These are phyloP conservation scores for Shiraia bambusicola DNA, from an alignment of 2,329 filamentous ascomycete species.

Conservation along the genomic window DNA sequence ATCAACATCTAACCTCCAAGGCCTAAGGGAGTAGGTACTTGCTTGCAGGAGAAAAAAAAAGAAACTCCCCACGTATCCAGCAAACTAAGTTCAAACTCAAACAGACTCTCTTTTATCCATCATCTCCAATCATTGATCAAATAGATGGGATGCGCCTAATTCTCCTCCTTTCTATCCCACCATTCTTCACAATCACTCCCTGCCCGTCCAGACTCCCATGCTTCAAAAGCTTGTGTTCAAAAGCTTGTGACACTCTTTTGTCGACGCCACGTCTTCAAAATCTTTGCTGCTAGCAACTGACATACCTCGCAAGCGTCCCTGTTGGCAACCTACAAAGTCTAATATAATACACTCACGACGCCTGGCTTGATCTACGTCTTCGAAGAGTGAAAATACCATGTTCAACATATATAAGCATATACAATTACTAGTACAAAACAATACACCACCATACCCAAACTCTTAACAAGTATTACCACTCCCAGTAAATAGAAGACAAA, in stretches of 20 bases:
- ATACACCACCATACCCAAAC: not conserved
- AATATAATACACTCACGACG: constrained; percentile 2
- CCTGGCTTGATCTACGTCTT: not conserved
- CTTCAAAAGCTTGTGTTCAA: constrained; percentile 1
- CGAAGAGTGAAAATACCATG: constrained; percentile 2
- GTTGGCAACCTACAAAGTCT: not conserved
- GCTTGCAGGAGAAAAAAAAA: too few relatives aligned
- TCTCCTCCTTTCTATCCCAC: not conserved
- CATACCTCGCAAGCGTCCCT: not conserved
- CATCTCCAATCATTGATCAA: not conserved
- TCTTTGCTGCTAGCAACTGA: not conserved
- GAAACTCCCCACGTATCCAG: too few relatives aligned
- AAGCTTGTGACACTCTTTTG: not conserved
- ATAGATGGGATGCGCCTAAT: not conserved
- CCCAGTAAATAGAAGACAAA: too few relatives aligned
- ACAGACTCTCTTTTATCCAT: not conserved
- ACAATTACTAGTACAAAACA: not conserved
- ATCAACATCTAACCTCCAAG: too few relatives aligned
- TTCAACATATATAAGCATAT: not conserved
- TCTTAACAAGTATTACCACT: too few relatives aligned
- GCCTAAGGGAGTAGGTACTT: too few relatives aligned
- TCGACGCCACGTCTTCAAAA: not conserved
- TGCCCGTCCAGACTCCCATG: not conserved
- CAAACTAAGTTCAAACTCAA: not conserved
- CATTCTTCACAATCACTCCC: too few relatives aligned